phyloP scores from a whole-genome alignment of 1,284 basidiomycete genomes.

The Pseudozyma thailandica region DNA sequence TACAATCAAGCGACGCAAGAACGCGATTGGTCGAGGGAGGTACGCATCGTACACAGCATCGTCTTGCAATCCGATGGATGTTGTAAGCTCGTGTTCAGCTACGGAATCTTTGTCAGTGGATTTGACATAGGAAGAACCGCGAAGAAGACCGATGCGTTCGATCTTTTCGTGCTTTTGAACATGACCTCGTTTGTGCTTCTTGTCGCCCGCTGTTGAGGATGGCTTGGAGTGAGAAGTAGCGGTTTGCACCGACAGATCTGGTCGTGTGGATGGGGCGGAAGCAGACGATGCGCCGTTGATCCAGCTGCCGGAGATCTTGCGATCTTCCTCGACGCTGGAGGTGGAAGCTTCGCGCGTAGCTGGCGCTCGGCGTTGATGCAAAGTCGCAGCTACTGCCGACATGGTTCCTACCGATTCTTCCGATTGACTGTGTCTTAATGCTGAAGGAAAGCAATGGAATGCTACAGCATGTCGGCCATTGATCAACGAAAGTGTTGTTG shows the following conservation, averaged over 20 bases:
- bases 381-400: conserved; percentile 11
- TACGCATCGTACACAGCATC: conserved; percentile 58
- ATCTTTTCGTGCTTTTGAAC: conserved; percentile 45
- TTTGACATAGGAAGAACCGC: conserved; percentile 46
- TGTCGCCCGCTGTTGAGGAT: background rate
- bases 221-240: background rate
- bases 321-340: conserved; percentile 46
- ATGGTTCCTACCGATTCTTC: no score
- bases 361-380: conserved; percentile 28
- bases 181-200: conserved; percentile 32
- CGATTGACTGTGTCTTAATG: background rate
- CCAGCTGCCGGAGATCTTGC: conserved; percentile 41
- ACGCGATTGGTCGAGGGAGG: conserved; percentile 44
- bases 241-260: background rate
- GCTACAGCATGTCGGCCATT: conserved; percentile 11
- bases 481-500: no score
- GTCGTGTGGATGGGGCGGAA: conserved; percentile 2
- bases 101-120: conserved; percentile 25
- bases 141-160: conserved; percentile 42
- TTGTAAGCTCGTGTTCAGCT: conserved; percentile 38
- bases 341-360: conserved; percentile 33
- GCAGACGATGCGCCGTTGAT: conserved; percentile 1
- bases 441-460: background rate
- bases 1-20: conserved; percentile 45
- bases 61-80: conserved; percentile 52